These are phyloP conservation scores for Russula vinacea DNA, from an alignment of 768 basidiomycete genomes.

Conservation along the genomic window DNA sequence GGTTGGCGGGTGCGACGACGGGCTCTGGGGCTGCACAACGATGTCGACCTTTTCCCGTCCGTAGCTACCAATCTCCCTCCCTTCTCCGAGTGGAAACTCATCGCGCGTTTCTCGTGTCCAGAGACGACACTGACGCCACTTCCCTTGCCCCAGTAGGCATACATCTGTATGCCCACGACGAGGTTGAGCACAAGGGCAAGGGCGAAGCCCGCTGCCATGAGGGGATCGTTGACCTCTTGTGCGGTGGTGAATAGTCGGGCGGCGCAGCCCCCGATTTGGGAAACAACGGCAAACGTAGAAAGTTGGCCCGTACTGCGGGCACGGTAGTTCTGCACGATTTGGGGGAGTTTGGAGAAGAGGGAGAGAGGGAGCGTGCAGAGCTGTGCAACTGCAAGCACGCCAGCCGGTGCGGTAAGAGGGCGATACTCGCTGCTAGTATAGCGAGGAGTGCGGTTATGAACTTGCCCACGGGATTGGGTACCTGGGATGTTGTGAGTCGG, in stretches of 20 bases:
- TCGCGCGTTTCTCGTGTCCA: constrained; percentile 29
- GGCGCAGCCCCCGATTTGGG: constrained; percentile 84
- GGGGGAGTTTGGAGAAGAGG: constrained; percentile 90
- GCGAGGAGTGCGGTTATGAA: constrained; percentile 37
- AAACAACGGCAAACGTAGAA: constrained; percentile 85
- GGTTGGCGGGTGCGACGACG: constrained; percentile 39
- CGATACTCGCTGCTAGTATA: constrained; percentile 38
- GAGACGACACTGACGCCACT: constrained; percentile 28
- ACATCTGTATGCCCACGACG: constrained; percentile 82
- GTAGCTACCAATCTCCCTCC: constrained; percentile 14
- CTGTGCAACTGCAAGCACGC: constrained; percentile 67
- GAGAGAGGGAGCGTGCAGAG: constrained; percentile 86
- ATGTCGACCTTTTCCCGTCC: constrained; percentile 41
- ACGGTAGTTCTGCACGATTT: constrained; percentile 79
- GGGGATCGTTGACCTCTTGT: constrained; percentile 78
- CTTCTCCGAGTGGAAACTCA: constrained; percentile 29
- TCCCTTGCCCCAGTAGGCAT: constrained; percentile 73
- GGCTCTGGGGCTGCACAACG: constrained; percentile 44
- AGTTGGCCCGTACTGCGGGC: constrained; percentile 86
- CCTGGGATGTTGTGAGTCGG: constrained; percentile 22
- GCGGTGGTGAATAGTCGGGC: constrained; percentile 92
- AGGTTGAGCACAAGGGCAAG: constrained; percentile 80
- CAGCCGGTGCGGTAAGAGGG: constrained; percentile 49
- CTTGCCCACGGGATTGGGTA: constrained; percentile 34
- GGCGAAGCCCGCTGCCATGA: constrained; percentile 81